Conservation (phyloP, 1,284 basidiomycete genomes). For the Leccinum subspadiceum region DNA sequence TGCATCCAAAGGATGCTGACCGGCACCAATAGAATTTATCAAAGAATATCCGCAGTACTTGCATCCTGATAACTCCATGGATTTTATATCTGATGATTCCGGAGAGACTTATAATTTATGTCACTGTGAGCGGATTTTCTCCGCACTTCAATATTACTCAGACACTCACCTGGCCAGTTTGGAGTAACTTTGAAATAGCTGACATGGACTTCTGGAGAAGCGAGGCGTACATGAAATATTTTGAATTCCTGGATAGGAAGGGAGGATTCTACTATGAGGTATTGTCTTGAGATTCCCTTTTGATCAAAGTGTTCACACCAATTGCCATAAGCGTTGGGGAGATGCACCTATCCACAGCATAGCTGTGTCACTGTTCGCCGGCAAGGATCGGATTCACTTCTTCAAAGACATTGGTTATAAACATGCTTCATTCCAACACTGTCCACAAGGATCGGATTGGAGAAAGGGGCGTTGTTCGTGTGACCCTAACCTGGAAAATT, state of each 20-base stretch:
- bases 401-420: conserved; percentile 59
- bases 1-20: not conserved
- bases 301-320: conserved; percentile 1
- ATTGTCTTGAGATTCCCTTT: conserved; percentile 11
- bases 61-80: conserved; percentile 68
- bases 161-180: conserved; percentile 43
- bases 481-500: conserved; percentile 40
- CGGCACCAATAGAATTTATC: conserved; percentile 57
- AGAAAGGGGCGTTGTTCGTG: conserved; percentile 50
- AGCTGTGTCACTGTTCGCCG: conserved; percentile 70
- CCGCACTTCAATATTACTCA: not conserved
- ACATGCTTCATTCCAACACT: conserved; percentile 61
- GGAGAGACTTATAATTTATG: conserved; percentile 77
- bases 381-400: conserved; percentile 73
- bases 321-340: conserved; percentile 67
- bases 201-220: conserved; percentile 79
- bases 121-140: conserved; percentile 57
- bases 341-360: conserved; percentile 88
- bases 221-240: conserved; percentile 76
- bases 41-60: conserved; percentile 65
- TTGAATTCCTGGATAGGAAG: conserved; percentile 70
- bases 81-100: conserved; percentile 72
- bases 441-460: conserved; percentile 53
- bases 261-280: conserved; percentile 89
- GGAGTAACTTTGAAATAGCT: conserved; percentile 87